phyloP scores from a whole-genome alignment of 768 basidiomycete species.

The Trametes maxima region DNA sequence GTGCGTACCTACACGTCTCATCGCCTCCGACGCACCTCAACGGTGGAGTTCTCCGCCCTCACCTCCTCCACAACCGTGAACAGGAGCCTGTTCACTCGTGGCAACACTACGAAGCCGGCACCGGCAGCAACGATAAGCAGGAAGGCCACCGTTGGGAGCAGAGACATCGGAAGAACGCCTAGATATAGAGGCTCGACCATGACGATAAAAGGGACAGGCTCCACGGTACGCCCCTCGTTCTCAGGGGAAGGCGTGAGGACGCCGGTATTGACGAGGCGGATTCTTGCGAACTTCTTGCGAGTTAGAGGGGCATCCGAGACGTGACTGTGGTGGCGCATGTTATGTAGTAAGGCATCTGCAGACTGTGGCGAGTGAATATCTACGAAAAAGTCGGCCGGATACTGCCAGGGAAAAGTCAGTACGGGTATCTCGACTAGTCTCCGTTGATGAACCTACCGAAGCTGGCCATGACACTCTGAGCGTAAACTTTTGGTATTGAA shows the following conservation, averaged over 20 bases:
- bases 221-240: neutral
- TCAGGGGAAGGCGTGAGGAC: conserved; percentile 45
- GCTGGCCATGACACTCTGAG: conserved; percentile 40
- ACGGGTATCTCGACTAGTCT: neutral
- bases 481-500: conserved; percentile 33
- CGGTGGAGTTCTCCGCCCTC: conserved; percentile 13
- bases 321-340: conserved; percentile 2
- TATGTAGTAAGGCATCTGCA: conserved; percentile 27
- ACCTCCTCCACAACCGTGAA: conserved; percentile 20
- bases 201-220: conserved; percentile 52
- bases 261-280: conserved; percentile 56
- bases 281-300: conserved; percentile 56
- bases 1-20: neutral
- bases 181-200: conserved; percentile 60
- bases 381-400: conserved; percentile 48
- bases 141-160: conserved; percentile 39
- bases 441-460: conserved; percentile 29
- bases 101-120: conserved; percentile 28
- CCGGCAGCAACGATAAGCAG: conserved; percentile 34
- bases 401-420: conserved; percentile 32
- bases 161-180: conserved; percentile 59
- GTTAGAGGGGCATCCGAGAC: conserved; percentile 25
- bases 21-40: neutral
- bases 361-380: conserved; percentile 40
- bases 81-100: conserved; percentile 17